Evolutionary conservation across 352 stramenopile species (phyloP), one percentile per base, ranked within the genome.

Genomic region (Peronospora destructor): DNA sequence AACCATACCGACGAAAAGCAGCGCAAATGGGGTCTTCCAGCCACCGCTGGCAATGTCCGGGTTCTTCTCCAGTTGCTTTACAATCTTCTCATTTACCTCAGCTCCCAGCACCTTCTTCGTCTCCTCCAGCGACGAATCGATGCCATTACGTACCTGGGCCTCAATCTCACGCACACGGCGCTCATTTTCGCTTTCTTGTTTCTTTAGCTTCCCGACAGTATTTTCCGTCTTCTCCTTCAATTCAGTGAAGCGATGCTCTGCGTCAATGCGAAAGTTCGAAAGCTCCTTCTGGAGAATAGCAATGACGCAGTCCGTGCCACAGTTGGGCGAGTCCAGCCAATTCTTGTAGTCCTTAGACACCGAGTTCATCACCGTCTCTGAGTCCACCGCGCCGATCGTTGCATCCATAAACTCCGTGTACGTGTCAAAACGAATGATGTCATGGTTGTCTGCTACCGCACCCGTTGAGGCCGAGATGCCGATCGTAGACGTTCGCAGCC

Each of bases 211-310:
- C 26, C 40, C 51, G 10, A 93, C 79, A 13, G 71, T 89, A 56
- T 88, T 85, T 46, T 74, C 68, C n/a, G 77, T 93, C 64, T 87
- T 89, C 53, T 93, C 82, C 64, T 91, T 89, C 36, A 93, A 49
- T 53, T 91, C 80, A 7, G 76, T 65, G 50, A 93, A 87, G 37
- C 76, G 74, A 61, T 93, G 82, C 56, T 93, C 82, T 9, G 78
- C 79, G 33, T 88, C 69, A 26, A 92, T 63, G 44, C 76, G 78
- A 58, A 92, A 90, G 53, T 90, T 92, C 21, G 54, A 59, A 21
- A 92, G 40, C 45, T 89, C 73, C 59, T 92, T 92, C 57, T 84
- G 68, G 39, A 92, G 59, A 30, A 92, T 70, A 7, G 76, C 73
- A 49, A 92, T 78, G 35, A 84, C 60, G 38, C 81, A 92, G 60